Evolutionary conservation across 345 rosid genomes (phyloP).

Genomic region (Punica granatum): DNA sequence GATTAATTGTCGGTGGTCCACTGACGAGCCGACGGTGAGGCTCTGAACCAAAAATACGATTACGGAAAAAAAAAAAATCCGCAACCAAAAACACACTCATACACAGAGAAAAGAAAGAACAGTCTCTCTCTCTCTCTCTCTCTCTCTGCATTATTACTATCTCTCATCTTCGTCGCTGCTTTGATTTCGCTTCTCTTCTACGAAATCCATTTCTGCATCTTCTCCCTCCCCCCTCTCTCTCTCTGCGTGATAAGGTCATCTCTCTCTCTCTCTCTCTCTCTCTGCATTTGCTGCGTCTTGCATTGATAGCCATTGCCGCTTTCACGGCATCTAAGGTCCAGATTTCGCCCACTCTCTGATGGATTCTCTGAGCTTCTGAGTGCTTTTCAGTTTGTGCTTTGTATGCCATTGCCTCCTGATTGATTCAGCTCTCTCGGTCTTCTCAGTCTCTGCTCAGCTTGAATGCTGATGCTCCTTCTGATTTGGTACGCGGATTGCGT

Average conservation of each 20-base stretch:
- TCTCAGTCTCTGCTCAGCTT: neutral
- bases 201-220: conserved; percentile 8
- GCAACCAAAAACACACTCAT: neutral
- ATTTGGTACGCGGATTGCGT: conserved; percentile 8
- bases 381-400: neutral
- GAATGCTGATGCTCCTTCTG: neutral
- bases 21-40: conserved; percentile 1
- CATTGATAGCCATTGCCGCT: conserved; percentile 6
- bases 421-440: neutral
- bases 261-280: neutral
- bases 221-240: neutral
- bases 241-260: neutral
- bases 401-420: neutral
- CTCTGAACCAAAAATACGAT: neutral
- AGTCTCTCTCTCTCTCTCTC: conserved; percentile 2
- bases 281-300: conserved; percentile 6
- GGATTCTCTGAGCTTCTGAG: neutral
- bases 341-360: neutral
- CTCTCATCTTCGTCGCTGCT: neutral
- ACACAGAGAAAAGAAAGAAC: neutral
- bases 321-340: neutral
- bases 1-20: conserved; percentile 7
- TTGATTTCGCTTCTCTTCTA: conserved; percentile 12
- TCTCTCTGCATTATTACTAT: neutral
- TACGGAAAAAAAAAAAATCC: neutral